Conservation (phyloP, 495 filamentous ascomycete species). For the Podospora sp. region DNA sequence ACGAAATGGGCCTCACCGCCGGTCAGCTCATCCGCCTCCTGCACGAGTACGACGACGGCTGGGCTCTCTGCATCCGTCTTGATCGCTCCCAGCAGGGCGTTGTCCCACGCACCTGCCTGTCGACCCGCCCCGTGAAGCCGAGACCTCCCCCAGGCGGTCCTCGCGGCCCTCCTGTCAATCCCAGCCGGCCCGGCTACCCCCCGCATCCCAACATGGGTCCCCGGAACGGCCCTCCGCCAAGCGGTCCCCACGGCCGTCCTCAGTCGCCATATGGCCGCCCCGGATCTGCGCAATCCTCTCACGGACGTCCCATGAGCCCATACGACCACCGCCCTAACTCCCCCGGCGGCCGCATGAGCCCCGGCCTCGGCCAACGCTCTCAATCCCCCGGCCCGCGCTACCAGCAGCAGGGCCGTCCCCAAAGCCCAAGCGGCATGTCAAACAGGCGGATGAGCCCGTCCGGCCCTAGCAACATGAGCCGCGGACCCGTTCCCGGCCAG, state of each 20-base stretch:
- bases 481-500: slow-evolving; percentile 44
- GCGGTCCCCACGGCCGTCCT: slow-evolving; percentile 18
- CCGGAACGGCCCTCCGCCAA: slow-evolving; percentile 9
- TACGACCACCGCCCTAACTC: background rate
- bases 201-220: background rate
- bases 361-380: background rate
- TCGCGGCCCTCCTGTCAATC: slow-evolving; percentile 32
- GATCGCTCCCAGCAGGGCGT: slow-evolving; percentile 93
- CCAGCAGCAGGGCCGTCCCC: slow-evolving; percentile 30
- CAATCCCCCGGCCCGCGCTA: slow-evolving; percentile 34
- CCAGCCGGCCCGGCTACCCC: slow-evolving; percentile 17
- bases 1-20: slow-evolving; percentile 78
- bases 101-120: slow-evolving; percentile 89
- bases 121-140: slow-evolving; percentile 88
- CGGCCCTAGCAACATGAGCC: slow-evolving; percentile 63
- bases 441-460: slow-evolving; percentile 55
- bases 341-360: background rate
- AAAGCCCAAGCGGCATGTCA: slow-evolving; percentile 37
- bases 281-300: background rate
- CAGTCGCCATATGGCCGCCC: slow-evolving; percentile 23
- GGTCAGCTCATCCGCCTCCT: slow-evolving; percentile 85
- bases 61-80: slow-evolving; percentile 90
- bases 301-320: slow-evolving; percentile 20
- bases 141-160: slow-evolving; percentile 17
- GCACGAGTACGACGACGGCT: slow-evolving; percentile 98